Evolutionary conservation across 768 basidiomycete genomes (phyloP), one percentile per base, ranked within the genome.

Genomic region (Pleurotus sapidus): DNA sequence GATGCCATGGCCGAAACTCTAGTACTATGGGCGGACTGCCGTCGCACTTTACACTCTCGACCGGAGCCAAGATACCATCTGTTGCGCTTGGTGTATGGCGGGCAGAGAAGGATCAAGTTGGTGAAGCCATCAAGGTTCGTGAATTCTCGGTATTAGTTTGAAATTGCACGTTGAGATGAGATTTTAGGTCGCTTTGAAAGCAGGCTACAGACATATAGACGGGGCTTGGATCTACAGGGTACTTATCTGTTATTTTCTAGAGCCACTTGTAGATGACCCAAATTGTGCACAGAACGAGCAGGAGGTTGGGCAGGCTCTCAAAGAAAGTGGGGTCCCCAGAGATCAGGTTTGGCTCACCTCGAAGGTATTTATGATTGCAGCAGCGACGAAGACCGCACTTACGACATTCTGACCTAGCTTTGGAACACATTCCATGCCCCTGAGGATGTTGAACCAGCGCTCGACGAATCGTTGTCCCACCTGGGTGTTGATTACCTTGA

Each of bases 381-480:
- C 24, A 25, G 14, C 14, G 12, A 11, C 25, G 2, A 54, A 38
- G 15, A 46, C 15, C 15, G 5, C 8, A n/a, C 17, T 43, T 15
- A 34, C 14, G 17, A 18, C 46, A 27, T 25, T 39, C n/a, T 25
- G n/a, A 5, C 24, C 7, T 59, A 87, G 81, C 79, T 93, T n/a
- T 89, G 85, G 85, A 89, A 91, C 68, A 77, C 70, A 1, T 91
- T 87, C 71, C 90, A 93, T 64, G 75, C 78, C 3, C 90, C 91
- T 0, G 83, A 87, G 57, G 86, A 89, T 62, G 79, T 92, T 23
- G 89, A 90, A 64, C 63, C 78, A 1, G 77, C 77, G 9, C 75
- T 92, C 7, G 86, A 91, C 61, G 84, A 90, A 57, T 84, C 87
- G 0, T 76, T 90, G 6, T 60, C 69, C 7, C 80, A 75, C 60